Percentiles rank a stretch among this genome's conserved stretches.
These are phyloP conservation scores for Platanus orientalis DNA, from an alignment of 164 flowering plant genomes.

Conservation along the genomic window DNA sequence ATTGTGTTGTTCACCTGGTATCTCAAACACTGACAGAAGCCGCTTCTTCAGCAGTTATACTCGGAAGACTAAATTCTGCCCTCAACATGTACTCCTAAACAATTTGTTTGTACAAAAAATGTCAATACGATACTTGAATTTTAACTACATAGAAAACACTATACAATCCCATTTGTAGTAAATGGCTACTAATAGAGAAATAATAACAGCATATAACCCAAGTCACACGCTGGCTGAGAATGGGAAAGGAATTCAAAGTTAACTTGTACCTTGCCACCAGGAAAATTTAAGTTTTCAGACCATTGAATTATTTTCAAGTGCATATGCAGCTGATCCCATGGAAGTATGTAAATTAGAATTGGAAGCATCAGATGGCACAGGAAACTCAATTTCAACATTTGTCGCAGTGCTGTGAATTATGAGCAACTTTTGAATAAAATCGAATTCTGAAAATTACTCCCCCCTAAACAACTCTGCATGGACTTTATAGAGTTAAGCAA, in stretches of 20 bases:
- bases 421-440: slow-evolving; percentile 14
- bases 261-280: slow-evolving; percentile 81
- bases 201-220: slow-evolving; percentile 1
- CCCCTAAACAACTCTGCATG: not conserved
- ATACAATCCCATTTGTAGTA: not conserved
- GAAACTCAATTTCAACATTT: slow-evolving; percentile 88
- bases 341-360: slow-evolving; percentile 84
- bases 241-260: not conserved
- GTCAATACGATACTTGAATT: not conserved
- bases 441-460: not conserved
- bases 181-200: not conserved
- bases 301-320: slow-evolving; percentile 85
- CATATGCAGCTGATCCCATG: no score
- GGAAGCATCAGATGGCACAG: slow-evolving; percentile 83
- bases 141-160: not conserved
- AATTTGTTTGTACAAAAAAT: not conserved
- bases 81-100: slow-evolving; percentile 87
- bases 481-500: not conserved
- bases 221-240: not conserved
- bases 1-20: no score
- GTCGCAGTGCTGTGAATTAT: slow-evolving; percentile 89
- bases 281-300: slow-evolving; percentile 93
- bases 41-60: slow-evolving; percentile 79
- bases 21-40: slow-evolving; percentile 87
- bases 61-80: slow-evolving; percentile 89